A percentile compares a stretch with the other conserved stretches of the same genome.
Evolutionary conservation across 164 flowering plant species (phyloP).

Genomic region (Magnolia officinalis): DNA sequence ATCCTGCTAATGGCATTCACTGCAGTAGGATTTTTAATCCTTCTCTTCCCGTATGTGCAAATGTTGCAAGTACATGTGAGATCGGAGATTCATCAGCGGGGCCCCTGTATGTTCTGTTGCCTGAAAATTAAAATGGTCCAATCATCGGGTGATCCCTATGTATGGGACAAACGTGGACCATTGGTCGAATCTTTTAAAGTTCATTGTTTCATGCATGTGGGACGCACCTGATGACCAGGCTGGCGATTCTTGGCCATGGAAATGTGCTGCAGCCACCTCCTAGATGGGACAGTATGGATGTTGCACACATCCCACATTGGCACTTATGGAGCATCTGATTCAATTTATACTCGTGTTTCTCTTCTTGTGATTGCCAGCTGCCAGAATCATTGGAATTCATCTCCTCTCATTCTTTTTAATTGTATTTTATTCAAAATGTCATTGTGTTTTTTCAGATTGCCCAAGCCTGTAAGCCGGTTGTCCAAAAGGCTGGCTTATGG

Average conservation of each 20-base stretch:
- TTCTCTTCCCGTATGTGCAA: not conserved
- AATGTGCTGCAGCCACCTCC: no score
- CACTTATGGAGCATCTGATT: not conserved
- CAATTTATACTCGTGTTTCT: not conserved
- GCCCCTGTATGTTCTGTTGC: not conserved
- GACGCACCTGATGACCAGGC: not conserved
- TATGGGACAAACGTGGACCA: not conserved
- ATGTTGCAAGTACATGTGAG: not conserved
- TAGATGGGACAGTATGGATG: no score
- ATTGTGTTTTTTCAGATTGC: slow-evolving; percentile 1
- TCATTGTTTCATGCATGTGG: no score
- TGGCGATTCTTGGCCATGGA: no score
- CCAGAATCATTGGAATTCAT: not conserved
- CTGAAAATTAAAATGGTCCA: not conserved
- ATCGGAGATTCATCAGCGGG: not conserved
- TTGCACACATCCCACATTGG: no score
- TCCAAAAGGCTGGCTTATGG: not conserved
- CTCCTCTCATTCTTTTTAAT: not conserved
- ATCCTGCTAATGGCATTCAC: no score
- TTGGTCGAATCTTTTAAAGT: no score
- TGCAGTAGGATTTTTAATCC: not conserved
- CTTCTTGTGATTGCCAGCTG: not conserved
- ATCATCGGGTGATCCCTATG: not conserved
- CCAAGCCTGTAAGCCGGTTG: slow-evolving; percentile 1
- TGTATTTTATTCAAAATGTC: not conserved